Base-by-base conservation (phyloP, 768 basidiomycete genomes). In the Megacollybia marginata region DNA sequence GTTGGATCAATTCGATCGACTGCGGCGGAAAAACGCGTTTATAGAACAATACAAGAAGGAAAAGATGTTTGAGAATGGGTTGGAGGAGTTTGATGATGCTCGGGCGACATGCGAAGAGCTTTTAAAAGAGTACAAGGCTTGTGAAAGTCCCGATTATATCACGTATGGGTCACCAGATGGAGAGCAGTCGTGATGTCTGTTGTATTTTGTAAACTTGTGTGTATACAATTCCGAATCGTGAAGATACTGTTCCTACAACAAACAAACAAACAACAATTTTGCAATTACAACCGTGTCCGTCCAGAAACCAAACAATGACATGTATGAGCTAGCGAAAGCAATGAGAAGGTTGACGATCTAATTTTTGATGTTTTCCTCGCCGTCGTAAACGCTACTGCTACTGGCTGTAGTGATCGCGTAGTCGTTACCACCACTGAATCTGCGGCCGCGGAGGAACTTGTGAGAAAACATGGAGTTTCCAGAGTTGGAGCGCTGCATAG, bases 1-100 rank as follows among this genome's bases (percentile, higher is more conserved):
- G 83, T 69, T 98, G 46, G 88, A 94, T 61, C 94, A 98, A 64
- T 99, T 92, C 63, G 95, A 97, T 60, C 76, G 82, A 38, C 71
- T 98, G 45, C 70, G 83, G 50, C 88, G 83, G 66, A 78, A 91
- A 44, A 95, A 95, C 59, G 96, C 96, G 2, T 98, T 95, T 66
- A 65, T 99, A 68, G 93, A 97, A 49, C 91, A 94, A 63, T 99
- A 98, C 73, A 96, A 95, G 73, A 92, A 92, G 63, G 93, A 97
- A 66, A 86, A 87, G 61, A 85, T 95, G 75, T 99, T 99, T 62
- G 86, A 88, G 63, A 86, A 94, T 62, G 85, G 85, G 2, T 65
- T 98, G 55, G 92, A 94, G 55, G 94, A 98, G 67, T 98, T 99
- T 65, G 94, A 98, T 59, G 92, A 96, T 67, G 88, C 96, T n/a